Conservation (phyloP, 495 filamentous ascomycete species). For the Neurospora sp. region DNA sequence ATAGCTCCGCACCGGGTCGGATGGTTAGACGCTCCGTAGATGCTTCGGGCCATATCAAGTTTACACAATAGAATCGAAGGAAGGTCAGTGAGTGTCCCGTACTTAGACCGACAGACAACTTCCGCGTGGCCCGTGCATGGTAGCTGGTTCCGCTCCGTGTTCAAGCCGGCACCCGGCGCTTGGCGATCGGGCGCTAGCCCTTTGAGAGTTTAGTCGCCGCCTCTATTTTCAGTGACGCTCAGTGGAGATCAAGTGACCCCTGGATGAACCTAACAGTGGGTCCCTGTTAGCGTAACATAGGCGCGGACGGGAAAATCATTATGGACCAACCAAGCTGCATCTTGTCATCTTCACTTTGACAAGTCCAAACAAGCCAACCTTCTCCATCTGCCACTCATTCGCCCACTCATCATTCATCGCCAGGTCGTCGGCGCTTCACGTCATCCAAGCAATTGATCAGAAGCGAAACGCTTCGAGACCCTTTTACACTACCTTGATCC, state of each 20-base stretch:
- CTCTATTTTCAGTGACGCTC: background rate
- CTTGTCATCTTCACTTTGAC: background rate
- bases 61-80: background rate
- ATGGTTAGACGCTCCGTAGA: background rate
- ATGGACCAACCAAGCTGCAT: background rate
- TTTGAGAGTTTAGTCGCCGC: background rate
- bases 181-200: background rate
- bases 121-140: background rate
- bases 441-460: constrained; percentile 16
- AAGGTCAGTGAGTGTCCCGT: background rate
- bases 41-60: background rate
- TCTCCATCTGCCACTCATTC: background rate
- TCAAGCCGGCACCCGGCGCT: background rate
- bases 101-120: background rate
- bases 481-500: constrained; percentile 17
- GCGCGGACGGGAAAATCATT: background rate
- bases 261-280: background rate
- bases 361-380: background rate
- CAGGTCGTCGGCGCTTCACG: constrained; percentile 11
- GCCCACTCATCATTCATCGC: background rate
- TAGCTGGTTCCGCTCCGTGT: background rate
- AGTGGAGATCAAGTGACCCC: background rate
- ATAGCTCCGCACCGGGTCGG: background rate
- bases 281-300: background rate
- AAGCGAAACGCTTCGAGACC: constrained; percentile 10